Conservation (phyloP, 805 yeast species). For the Spathaspora sp. region DNA sequence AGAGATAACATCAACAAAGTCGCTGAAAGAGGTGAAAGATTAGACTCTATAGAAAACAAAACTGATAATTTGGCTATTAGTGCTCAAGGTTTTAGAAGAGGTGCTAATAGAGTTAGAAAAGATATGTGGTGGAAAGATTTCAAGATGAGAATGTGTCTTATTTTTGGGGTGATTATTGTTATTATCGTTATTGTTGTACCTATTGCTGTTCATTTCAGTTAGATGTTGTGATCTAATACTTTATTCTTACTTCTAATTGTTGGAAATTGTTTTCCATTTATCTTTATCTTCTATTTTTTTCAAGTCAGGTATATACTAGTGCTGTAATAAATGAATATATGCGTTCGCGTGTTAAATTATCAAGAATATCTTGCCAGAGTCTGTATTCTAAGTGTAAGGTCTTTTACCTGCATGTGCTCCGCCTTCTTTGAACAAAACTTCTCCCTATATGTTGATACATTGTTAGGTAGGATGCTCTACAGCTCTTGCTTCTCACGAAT, state of each 20-base stretch:
- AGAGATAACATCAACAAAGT: slow-evolving; percentile 94
- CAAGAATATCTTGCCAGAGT: too few species aligned
- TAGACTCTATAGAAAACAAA: slow-evolving; percentile 87
- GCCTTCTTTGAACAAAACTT: too few species aligned
- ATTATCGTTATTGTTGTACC: slow-evolving; percentile 89
- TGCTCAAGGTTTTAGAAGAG: slow-evolving; percentile 93
- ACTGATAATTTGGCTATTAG: slow-evolving; percentile 89
- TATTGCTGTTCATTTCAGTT: slow-evolving; percentile 76
- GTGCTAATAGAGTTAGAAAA: slow-evolving; percentile 95
- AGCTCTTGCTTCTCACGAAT: too few species aligned
- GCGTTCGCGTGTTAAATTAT: neutral
- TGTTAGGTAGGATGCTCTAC: too few species aligned
- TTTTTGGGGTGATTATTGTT: slow-evolving; percentile 72
- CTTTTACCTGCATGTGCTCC: too few species aligned
- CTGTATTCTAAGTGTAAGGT: too few species aligned
- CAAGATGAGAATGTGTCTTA: slow-evolving; percentile 90
- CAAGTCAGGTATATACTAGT: neutral
- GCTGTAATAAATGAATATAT: neutral
- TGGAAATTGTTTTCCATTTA: neutral
- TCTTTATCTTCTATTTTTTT: neutral
- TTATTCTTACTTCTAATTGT: neutral
- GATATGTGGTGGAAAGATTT: slow-evolving; percentile 99
- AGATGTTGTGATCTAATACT: neutral
- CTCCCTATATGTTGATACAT: too few species aligned
- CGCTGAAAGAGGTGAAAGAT: slow-evolving; percentile 90